Evolutionary conservation across 257 asterid species (phyloP), one percentile per base, ranked within the genome.

Genomic region (Solanum neorickii): DNA sequence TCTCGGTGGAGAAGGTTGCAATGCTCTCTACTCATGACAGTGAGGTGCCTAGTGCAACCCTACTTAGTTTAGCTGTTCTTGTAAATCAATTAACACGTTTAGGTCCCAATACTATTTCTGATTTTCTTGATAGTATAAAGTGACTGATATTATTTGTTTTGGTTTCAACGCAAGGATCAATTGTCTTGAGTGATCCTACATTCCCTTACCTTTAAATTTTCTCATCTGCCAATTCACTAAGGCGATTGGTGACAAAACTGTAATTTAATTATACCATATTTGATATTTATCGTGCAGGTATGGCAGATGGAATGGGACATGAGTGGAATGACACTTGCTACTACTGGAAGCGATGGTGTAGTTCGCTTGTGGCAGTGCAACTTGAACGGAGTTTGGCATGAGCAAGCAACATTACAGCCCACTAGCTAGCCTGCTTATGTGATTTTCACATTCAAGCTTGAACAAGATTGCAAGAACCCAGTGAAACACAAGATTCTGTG

Each of bases 271-370:
- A 27, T 25, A 59, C 56, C 15, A 5, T 41, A 39, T 77, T 68
- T 66, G 82, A 4, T 15, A 66, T 68, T 68, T 37, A 18, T 27
- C 18, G 18, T 47, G 78, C 86, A 95, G 99, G 98, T 95, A 86
- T 94, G 95, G 98, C 92, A 96, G 89, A 94, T 95, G 98, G 98
- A 95, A 90, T 96, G 99, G 99, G 98, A 96, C 91, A 93, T 94
- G 94, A 93, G 99, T 15, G 99, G 99, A 84, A 97, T 94, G 98
- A 95, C 99, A 86, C 91, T 96, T 68, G 99, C 99, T 56, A 92
- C 94, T 70, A 92, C 95, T 0, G 99, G 97, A 70, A 85, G 92
- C 8, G 98, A 96, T 86, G 98, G 94, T 2, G 89, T 92, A 6
- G 98, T 94, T 25, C 96, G 94, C 89, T 90, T 96, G 90, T 96